A percentile compares a stretch with the other conserved stretches of the same genome.
phyloP scores from a whole-genome alignment of 129 eudicot genomes.

The Ambrosia artemisiifolia region DNA sequence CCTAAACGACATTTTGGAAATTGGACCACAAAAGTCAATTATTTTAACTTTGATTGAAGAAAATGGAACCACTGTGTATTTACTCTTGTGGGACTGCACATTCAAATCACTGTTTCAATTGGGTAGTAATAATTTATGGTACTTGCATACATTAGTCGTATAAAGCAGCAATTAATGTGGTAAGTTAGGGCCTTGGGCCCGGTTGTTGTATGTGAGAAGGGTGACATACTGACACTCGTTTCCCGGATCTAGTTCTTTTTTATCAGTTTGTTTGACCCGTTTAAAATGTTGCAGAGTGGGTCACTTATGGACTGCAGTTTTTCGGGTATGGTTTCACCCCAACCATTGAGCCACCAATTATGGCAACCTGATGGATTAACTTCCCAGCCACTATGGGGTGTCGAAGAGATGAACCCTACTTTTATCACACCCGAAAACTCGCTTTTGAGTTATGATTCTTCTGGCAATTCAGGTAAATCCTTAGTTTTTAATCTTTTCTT shows the following conservation, averaged over 20 bases:
- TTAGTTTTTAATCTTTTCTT: not conserved
- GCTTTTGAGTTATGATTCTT: slow-evolving; percentile 60
- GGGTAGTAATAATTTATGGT: slow-evolving; percentile 15
- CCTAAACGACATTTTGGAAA: slow-evolving; percentile 14
- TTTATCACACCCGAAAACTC: slow-evolving; percentile 64
- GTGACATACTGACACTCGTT: slow-evolving; percentile 18
- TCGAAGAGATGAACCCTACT: slow-evolving; percentile 57
- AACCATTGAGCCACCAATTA: slow-evolving; percentile 42
- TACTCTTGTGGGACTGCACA: slow-evolving; percentile 34
- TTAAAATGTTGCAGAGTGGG: slow-evolving; percentile 45
- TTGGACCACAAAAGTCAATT: slow-evolving; percentile 37
- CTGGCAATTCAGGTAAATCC: slow-evolving; percentile 64
- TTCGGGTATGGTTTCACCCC: slow-evolving; percentile 51
- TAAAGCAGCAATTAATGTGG: slow-evolving; percentile 23
- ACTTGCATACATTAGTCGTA: slow-evolving; percentile 24
- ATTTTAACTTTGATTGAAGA: slow-evolving; percentile 20
- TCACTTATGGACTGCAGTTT: slow-evolving; percentile 53
- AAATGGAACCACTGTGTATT: slow-evolving; percentile 28
- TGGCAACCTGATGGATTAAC: slow-evolving; percentile 55
- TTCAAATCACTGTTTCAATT: slow-evolving; percentile 26
- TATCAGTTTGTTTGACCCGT: slow-evolving; percentile 16
- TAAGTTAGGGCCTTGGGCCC: slow-evolving; percentile 22
- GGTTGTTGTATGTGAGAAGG: slow-evolving; percentile 17
- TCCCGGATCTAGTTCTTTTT: slow-evolving; percentile 11
- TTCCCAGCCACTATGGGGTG: slow-evolving; percentile 66